Conservation (phyloP, 192 early-diverging fungal species). For the Anaeromyces robustus region DNA sequence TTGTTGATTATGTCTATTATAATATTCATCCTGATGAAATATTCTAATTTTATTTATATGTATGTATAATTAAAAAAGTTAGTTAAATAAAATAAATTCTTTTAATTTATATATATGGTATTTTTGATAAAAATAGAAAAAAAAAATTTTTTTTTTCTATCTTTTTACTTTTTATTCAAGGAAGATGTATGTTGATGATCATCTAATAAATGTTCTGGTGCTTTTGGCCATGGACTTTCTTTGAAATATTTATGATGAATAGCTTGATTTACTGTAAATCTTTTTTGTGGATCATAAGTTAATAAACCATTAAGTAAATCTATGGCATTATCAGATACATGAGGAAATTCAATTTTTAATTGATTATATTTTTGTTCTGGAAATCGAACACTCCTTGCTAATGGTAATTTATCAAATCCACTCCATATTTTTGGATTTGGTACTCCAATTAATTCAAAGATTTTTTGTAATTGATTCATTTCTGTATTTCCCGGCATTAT, state of each 20-base stretch:
- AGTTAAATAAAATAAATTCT: no score
- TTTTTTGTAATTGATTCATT: slow-evolving; percentile 66
- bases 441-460: slow-evolving; percentile 74
- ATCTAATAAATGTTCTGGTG: background rate
- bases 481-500: slow-evolving; percentile 80
- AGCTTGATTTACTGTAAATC: background rate
- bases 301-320: slow-evolving; percentile 49
- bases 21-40: background rate
- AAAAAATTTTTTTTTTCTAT: no score
- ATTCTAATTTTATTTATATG: background rate
- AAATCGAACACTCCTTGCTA: slow-evolving; percentile 32
- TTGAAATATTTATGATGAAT: background rate
- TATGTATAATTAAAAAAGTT: no score
- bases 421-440: slow-evolving; percentile 71
- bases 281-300: slow-evolving; percentile 3
- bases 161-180: background rate
- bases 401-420: slow-evolving; percentile 49
- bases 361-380: slow-evolving; percentile 43
- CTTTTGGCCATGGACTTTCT: background rate
- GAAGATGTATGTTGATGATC: background rate
- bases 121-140: no score
- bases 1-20: background rate
- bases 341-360: slow-evolving; percentile 31
- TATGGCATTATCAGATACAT: slow-evolving; percentile 28
- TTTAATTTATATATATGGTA: no score